A percentile compares a stretch with the other conserved stretches of the same genome.
phyloP scores from a whole-genome alignment of 176 grass and related monocot species.

The Raddia distichophylla region DNA sequence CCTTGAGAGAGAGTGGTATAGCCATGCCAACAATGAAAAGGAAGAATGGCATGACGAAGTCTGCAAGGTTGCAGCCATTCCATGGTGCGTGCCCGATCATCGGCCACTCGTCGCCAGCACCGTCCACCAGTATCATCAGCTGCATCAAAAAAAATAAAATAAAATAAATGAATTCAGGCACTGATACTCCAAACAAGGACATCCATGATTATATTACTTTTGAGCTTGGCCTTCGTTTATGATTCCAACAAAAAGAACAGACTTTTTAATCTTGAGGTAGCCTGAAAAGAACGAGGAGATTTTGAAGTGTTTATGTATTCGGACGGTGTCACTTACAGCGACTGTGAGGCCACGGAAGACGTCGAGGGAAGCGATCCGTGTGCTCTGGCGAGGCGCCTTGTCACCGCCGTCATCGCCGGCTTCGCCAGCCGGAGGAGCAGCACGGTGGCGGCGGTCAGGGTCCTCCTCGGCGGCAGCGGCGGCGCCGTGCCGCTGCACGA shows the following conservation, averaged over 20 bases:
- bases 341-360: conserved; percentile 93
- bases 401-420: neutral
- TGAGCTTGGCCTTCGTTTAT: neutral
- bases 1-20: conserved; percentile 96
- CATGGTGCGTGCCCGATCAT: conserved; percentile 85
- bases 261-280: too few relatives aligned
- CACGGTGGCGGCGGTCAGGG: neutral
- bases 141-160: conserved; percentile 14
- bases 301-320: too few relatives aligned
- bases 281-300: neutral
- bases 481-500: conserved; percentile 15
- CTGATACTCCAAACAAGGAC: neutral
- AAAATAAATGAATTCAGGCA: neutral
- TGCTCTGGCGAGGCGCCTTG: conserved; percentile 44
- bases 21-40: conserved; percentile 98
- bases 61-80: conserved; percentile 93
- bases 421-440: neutral
- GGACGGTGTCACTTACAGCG: conserved; percentile 49
- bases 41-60: conserved; percentile 98
- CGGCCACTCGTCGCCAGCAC: conserved; percentile 86
- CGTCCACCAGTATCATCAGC: conserved; percentile 98
- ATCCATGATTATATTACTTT: neutral
- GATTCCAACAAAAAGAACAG: neutral
- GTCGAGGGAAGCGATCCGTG: conserved; percentile 76
- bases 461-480: conserved; percentile 54